phyloP scores from a whole-genome alignment of 2,329 filamentous ascomycete genomes.

The Alternaria viburni region DNA sequence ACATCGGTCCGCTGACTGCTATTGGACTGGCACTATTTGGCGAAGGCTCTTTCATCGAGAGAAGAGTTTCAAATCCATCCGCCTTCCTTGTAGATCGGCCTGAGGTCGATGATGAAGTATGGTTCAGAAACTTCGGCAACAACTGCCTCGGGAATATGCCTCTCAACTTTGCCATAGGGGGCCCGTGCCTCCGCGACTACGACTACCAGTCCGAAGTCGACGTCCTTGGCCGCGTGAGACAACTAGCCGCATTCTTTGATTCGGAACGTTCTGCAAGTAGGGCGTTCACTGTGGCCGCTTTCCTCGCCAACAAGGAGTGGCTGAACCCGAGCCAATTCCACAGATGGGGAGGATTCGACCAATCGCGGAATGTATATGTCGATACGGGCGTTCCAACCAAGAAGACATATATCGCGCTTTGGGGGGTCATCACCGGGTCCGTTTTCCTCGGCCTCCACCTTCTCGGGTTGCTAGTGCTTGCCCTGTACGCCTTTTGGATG shows the following conservation, averaged over 20 bases:
- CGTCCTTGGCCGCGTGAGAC: background rate
- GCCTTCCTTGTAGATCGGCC: background rate
- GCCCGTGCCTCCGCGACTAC: background rate
- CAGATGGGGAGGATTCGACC: background rate
- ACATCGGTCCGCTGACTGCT: background rate
- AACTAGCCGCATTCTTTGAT: background rate
- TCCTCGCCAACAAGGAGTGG: conserved; percentile 1
- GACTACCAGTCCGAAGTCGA: background rate
- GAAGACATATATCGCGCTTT: background rate
- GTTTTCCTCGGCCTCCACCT: background rate
- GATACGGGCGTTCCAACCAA: background rate
- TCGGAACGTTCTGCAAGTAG: background rate
- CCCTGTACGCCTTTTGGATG: background rate
- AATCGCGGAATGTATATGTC: background rate
- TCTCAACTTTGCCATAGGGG: background rate
- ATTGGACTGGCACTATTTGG: background rate
- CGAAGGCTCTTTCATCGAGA: background rate
- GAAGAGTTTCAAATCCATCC: background rate
- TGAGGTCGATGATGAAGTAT: background rate
- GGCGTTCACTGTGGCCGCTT: background rate
- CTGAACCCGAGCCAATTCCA: background rate
- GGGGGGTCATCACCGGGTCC: background rate
- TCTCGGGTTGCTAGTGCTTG: background rate
- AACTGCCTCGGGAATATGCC: background rate
- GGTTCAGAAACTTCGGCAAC: background rate